A percentile compares a stretch with the other conserved stretches of the same genome.
phyloP scores from a whole-genome alignment of 2,329 filamentous ascomycete species.

The Aspergillus novoparasiticus region DNA sequence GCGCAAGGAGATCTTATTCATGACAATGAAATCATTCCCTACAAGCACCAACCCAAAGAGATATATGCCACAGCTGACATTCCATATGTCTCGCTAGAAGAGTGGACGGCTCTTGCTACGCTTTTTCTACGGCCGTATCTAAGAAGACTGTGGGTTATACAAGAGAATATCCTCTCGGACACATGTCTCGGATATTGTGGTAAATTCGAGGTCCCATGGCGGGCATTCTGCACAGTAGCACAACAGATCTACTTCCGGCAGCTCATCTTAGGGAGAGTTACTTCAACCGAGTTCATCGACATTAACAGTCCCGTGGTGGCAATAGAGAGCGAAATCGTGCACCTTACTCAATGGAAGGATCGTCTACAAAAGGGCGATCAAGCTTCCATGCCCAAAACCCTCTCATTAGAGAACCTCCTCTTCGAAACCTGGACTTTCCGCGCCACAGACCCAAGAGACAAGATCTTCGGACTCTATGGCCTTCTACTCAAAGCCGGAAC shows the following conservation, averaged over 20 bases:
- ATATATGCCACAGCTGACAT: slow-evolving; percentile 2
- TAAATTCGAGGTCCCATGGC: background rate
- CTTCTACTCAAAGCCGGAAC: background rate
- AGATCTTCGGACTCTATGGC: slow-evolving; percentile 7
- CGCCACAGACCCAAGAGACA: slow-evolving; percentile 5
- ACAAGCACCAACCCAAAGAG: background rate
- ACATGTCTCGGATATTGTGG: slow-evolving; percentile 7
- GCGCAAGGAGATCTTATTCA: background rate
- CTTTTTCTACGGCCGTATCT: slow-evolving; percentile 8
- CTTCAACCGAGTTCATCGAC: slow-evolving; percentile 1
- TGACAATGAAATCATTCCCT: background rate
- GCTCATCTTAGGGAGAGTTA: background rate
- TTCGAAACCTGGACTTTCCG: slow-evolving; percentile 12
- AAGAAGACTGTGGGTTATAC: slow-evolving; percentile 4
- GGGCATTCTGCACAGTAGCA: slow-evolving; percentile 4
- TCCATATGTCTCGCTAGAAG: background rate
- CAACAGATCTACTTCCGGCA: slow-evolving; percentile 8
- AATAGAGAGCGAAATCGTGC: slow-evolving; percentile 4
- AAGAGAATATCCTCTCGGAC: slow-evolving; percentile 4
- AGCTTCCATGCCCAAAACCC: background rate
- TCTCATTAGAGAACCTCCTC: slow-evolving; percentile 5
- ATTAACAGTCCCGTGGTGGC: background rate
- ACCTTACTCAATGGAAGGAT: slow-evolving; percentile 9
- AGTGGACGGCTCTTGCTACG: slow-evolving; percentile 4
- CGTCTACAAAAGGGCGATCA: slow-evolving; percentile 4